Percentiles rank a stretch among this genome's conserved stretches.
Evolutionary conservation across 1,284 basidiomycete genomes (phyloP).

Genomic region (Sporisorium scitamineum): DNA sequence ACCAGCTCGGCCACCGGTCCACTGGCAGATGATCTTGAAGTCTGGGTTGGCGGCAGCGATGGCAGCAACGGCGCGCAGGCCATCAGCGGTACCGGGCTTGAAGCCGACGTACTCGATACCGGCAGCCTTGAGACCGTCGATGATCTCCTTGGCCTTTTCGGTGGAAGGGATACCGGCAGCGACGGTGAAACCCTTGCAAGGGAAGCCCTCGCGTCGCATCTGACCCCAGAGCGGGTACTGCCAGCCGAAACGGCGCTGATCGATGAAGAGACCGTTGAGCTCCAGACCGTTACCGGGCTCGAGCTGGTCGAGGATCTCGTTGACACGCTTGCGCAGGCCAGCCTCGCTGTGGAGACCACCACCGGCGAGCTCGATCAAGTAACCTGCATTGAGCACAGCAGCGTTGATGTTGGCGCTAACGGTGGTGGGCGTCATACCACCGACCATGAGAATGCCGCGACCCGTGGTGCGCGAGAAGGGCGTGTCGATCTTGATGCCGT

Average conservation of each 20-base stretch:
- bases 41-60: constrained; percentile 94
- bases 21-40: constrained; percentile 98
- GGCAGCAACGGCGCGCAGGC: constrained; percentile 94
- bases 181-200: constrained; percentile 96
- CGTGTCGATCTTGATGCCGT: constrained; percentile 78
- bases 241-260: constrained; percentile 93
- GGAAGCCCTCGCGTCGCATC: constrained; percentile 93
- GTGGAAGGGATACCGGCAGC: constrained; percentile 93
- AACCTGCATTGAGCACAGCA: constrained; percentile 91
- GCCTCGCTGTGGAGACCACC: constrained; percentile 94
- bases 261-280: constrained; percentile 96
- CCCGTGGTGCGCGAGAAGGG: constrained; percentile 94
- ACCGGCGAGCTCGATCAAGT: constrained; percentile 95
- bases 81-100: constrained; percentile 97
- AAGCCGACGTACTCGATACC: constrained; percentile 95
- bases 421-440: constrained; percentile 79
- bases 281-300: constrained; percentile 76
- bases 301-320: constrained; percentile 53
- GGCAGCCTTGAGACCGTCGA: constrained; percentile 78
- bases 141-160: constrained; percentile 94
- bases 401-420: constrained; percentile 65
- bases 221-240: constrained; percentile 97
- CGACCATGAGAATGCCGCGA: constrained; percentile 97
- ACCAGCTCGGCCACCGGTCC: constrained; percentile 99
- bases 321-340: constrained; percentile 86